Conservation (phyloP, 768 basidiomycete genomes). For the Candolleomyces eurysporus region DNA sequence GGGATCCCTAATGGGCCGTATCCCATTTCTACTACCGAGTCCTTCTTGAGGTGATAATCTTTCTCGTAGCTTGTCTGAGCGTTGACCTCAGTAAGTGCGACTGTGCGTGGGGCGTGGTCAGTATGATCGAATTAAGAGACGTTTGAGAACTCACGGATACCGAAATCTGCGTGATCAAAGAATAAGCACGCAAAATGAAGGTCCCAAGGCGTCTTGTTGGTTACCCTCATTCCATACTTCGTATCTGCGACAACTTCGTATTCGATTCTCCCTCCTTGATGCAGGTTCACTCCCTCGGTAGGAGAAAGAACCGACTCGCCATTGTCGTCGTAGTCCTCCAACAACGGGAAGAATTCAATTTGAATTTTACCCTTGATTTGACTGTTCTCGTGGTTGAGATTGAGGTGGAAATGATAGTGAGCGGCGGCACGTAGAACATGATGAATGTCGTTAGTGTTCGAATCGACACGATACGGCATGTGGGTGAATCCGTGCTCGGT, state of each 20-base stretch:
- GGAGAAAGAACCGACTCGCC: conserved; percentile 19
- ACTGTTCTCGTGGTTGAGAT: conserved; percentile 15
- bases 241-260: conserved; percentile 13
- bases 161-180: neutral
- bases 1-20: conserved; percentile 34
- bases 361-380: conserved; percentile 13
- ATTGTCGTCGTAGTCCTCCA: conserved; percentile 16
- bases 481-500: conserved; percentile 18
- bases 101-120: conserved; percentile 24
- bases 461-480: conserved; percentile 11
- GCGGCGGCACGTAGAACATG: conserved; percentile 15
- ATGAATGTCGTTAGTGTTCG: conserved; percentile 13
- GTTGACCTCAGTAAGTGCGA: conserved; percentile 23
- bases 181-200: neutral
- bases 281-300: conserved; percentile 20
- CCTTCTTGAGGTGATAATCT: conserved; percentile 22
- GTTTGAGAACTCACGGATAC: conserved; percentile 24
- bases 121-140: neutral
- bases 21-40: conserved; percentile 31
- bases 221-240: conserved; percentile 24
- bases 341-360: conserved; percentile 28
- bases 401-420: conserved; percentile 29
- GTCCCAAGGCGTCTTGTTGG: conserved; percentile 23
- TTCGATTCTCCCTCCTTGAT: conserved; percentile 22
- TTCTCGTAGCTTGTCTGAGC: conserved; percentile 10